phyloP scores from a whole-genome alignment of 2,329 filamentous ascomycete genomes.

The Nemania sp. region DNA sequence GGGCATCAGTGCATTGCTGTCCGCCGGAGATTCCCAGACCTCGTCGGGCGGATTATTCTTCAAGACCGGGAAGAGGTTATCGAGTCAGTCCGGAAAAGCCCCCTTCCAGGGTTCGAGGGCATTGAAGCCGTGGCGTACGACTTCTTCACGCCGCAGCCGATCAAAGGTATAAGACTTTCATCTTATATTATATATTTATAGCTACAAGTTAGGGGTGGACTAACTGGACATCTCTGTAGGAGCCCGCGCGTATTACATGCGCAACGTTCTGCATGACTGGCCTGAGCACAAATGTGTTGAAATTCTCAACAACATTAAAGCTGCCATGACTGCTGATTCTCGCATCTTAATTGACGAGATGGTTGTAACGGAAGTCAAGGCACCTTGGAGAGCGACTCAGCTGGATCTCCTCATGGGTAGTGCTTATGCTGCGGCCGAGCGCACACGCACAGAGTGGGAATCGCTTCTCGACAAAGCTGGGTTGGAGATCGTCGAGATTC shows the following conservation, averaged over 20 bases:
- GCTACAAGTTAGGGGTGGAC: no score
- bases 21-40: slow-evolving; percentile 17
- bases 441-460: slow-evolving; percentile 24
- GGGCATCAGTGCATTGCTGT: slow-evolving; percentile 30
- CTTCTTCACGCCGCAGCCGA: slow-evolving; percentile 28
- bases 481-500: slow-evolving; percentile 18
- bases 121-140: slow-evolving; percentile 25
- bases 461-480: slow-evolving; percentile 24
- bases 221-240: no score
- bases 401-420: slow-evolving; percentile 29
- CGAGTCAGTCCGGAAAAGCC: slow-evolving; percentile 20
- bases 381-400: slow-evolving; percentile 25
- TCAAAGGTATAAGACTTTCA: slow-evolving; percentile 18
- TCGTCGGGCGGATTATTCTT: slow-evolving; percentile 30
- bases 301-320: slow-evolving; percentile 27
- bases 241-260: slow-evolving; percentile 30
- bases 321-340: slow-evolving; percentile 26
- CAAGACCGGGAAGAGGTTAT: slow-evolving; percentile 28
- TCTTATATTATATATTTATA: no score
- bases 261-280: slow-evolving; percentile 31
- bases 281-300: slow-evolving; percentile 24
- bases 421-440: slow-evolving; percentile 22
- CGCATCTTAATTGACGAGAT: slow-evolving; percentile 31
- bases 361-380: slow-evolving; percentile 24
- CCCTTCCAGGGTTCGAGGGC: slow-evolving; percentile 27